phyloP scores from a whole-genome alignment of 352 stramenopile species.

The Globisporangium ultimum region DNA sequence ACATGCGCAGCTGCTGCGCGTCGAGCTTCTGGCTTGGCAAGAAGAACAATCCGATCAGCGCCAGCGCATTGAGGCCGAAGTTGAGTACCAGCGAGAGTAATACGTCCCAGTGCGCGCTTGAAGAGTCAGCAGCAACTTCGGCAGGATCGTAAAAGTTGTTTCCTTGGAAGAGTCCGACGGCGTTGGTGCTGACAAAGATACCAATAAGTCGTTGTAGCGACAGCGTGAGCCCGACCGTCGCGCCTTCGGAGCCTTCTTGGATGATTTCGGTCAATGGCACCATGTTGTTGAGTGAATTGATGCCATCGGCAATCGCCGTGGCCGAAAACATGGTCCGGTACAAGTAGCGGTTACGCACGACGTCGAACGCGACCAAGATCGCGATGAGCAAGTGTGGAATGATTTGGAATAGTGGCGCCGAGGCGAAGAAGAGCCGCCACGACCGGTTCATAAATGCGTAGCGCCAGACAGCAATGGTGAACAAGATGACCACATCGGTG shows the following conservation, averaged over 20 bases:
- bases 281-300: conserved; percentile 16
- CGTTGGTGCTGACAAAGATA: conserved; percentile 25
- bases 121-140: conserved; percentile 9
- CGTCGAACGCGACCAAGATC: conserved; percentile 7
- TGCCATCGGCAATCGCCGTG: conserved; percentile 16
- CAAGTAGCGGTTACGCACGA: conserved; percentile 4
- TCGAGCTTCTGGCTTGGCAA: conserved; percentile 51
- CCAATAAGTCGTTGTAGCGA: conserved; percentile 20
- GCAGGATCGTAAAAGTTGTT: conserved; percentile 15
- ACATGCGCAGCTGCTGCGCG: conserved; percentile 59
- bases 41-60: conserved; percentile 18
- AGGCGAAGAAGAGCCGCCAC: conserved; percentile 21
- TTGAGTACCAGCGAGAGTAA: conserved; percentile 16
- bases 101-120: conserved; percentile 5
- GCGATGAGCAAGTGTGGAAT: conserved; percentile 15
- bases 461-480: conserved; percentile 21
- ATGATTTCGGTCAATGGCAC: conserved; percentile 25
- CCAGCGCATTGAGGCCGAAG: conserved; percentile 20
- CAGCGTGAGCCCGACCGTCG: conserved; percentile 14
- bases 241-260: conserved; percentile 19
- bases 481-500: conserved; percentile 13
- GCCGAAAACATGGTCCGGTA: conserved; percentile 8
- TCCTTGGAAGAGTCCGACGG: conserved; percentile 17
- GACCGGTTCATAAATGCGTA: conserved; percentile 22
- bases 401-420: conserved; percentile 18